Evolutionary conservation across 176 grass and related monocot genomes (phyloP), one percentile per base, ranked within the genome.

Genomic region (Oryza brachyantha): DNA sequence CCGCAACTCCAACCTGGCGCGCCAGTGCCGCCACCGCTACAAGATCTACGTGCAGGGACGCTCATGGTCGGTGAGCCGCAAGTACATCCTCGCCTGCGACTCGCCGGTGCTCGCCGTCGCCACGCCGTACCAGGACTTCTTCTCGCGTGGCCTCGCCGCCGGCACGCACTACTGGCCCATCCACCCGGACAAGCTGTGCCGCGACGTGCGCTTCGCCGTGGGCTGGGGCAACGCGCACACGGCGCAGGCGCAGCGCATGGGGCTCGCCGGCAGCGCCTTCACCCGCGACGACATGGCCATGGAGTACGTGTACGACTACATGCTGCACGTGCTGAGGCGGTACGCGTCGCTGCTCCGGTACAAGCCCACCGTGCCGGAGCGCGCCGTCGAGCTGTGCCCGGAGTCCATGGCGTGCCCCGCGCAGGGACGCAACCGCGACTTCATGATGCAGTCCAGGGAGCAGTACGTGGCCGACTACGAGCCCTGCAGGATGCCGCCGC

Each of bases 261-360:
- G 77, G 5, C 50, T 40, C 42, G 41, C 45, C 2, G 90, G 92
- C 7, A 92, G 87, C 66, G 46, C 21, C 8, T 98, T 94, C 79
- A 61, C 89, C 0, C 57, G 81, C 37, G 83, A 89, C 16, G 74
- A 93, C 14, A 45, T 98, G 38, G 75, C 46, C 62, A 94, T 98
- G 92, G 89, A 93, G 27, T 90, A 87, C 66, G 92, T 98, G 0
- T 98, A 98, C 27, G 90, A 98, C 60, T 98, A 98, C 87, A 94
- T 98, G 96, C 29, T 98, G 52, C 96, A 98, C 74, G 77, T 89
- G 81, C 48, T 98, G 27, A 90, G 37, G 5, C 61, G 84, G 67
- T 98, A 94, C 67, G 90, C 96, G 7, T 54, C 40, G 6, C 83
- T 98, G 42, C 85, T 91, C 62, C 89, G 78, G 7, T 98, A 94